These are phyloP conservation scores for Erythrophleum ivorense DNA, from an alignment of 331 rosid genomes.

Conservation along the genomic window DNA sequence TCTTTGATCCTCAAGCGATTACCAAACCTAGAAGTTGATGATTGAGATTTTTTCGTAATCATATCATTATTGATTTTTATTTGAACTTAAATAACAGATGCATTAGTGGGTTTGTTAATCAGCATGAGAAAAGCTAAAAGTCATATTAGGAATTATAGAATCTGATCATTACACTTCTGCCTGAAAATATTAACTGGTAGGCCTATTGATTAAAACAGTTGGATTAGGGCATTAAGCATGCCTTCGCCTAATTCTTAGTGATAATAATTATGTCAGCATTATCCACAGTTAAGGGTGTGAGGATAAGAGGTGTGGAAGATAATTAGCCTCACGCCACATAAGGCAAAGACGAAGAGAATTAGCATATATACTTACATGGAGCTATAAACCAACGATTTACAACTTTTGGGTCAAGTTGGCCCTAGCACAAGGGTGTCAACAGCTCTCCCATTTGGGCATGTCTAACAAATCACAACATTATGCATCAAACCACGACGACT, in stretches of 20 bases:
- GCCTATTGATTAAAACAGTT: slow-evolving; percentile 38
- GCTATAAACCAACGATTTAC: background rate
- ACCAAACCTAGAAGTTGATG: slow-evolving; percentile 31
- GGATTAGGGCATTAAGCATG: slow-evolving; percentile 36
- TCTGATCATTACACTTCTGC: slow-evolving; percentile 36
- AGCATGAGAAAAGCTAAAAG: slow-evolving; percentile 38
- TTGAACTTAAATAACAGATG: slow-evolving; percentile 18
- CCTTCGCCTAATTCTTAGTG: slow-evolving; percentile 38
- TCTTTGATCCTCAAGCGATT: slow-evolving; percentile 36
- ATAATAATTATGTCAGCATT: slow-evolving; percentile 36
- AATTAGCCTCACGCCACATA: slow-evolving; percentile 29
- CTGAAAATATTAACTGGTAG: slow-evolving; percentile 40
- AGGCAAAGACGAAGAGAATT: background rate
- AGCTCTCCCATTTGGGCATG: no score
- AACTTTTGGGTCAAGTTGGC: background rate
- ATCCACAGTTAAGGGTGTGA: slow-evolving; percentile 36
- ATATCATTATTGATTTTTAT: slow-evolving; percentile 12
- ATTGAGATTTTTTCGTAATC: slow-evolving; percentile 17
- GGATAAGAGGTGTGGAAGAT: slow-evolving; percentile 15
- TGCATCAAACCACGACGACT: background rate
- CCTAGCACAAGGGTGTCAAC: no score
- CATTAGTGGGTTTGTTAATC: slow-evolving; percentile 43
- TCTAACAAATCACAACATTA: no score
- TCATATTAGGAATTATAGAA: slow-evolving; percentile 21
- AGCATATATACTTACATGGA: background rate